Evolutionary conservation across 805 yeast genomes (phyloP).

Genomic region (Barnettozyma sp.): DNA sequence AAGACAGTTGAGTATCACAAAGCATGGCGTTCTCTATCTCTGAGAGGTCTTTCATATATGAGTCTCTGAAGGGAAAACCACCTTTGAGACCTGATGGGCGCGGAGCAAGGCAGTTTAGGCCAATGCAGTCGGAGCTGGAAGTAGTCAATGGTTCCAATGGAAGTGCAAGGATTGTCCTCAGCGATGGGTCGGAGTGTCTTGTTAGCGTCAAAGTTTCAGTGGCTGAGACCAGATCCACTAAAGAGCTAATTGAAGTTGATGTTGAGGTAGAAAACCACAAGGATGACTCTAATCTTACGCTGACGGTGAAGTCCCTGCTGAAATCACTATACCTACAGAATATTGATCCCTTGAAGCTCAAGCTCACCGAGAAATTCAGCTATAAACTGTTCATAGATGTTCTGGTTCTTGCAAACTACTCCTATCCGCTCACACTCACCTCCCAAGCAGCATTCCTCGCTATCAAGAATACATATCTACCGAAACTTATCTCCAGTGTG

Average conservation of each 20-base stretch:
- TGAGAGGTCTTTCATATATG: slow-evolving; percentile 68
- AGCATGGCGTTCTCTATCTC: slow-evolving; percentile 66
- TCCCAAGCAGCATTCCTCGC: slow-evolving; percentile 82
- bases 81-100: slow-evolving; percentile 86
- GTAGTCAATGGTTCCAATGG: slow-evolving; percentile 88
- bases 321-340: slow-evolving; percentile 45
- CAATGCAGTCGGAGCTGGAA: slow-evolving; percentile 74
- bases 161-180: slow-evolving; percentile 75
- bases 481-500: slow-evolving; percentile 60
- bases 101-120: slow-evolving; percentile 65
- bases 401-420: slow-evolving; percentile 64
- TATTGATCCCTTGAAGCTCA: slow-evolving; percentile 46
- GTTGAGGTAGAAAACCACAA: slow-evolving; percentile 75
- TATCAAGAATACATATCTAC: slow-evolving; percentile 67
- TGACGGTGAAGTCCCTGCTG: slow-evolving; percentile 55
- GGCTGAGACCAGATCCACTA: slow-evolving; percentile 38
- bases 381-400: slow-evolving; percentile 77
- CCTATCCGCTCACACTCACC: slow-evolving; percentile 75
- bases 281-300: slow-evolving; percentile 68
- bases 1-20: too few relatives aligned
- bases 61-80: slow-evolving; percentile 54
- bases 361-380: slow-evolving; percentile 66
- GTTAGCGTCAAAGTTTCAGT: slow-evolving; percentile 88
- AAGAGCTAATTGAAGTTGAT: slow-evolving; percentile 61
- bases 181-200: slow-evolving; percentile 91